phyloP scores from a whole-genome alignment of 768 basidiomycete species.

The Heimioporus sp. region DNA sequence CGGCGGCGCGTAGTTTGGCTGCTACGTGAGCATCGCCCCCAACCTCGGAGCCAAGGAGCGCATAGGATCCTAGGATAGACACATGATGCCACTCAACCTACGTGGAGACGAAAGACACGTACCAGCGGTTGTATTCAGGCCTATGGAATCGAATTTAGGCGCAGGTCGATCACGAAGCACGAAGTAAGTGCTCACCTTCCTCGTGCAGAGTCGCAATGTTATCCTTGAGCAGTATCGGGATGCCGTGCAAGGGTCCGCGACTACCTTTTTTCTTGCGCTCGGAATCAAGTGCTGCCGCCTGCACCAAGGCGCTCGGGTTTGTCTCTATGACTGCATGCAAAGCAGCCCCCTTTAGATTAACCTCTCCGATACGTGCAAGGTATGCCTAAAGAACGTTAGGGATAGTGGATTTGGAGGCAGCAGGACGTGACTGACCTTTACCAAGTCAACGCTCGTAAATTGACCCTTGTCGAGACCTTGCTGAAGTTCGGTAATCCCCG shows the following conservation, averaged over 20 bases:
- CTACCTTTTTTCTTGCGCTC: constrained; percentile 45
- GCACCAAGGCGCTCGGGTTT: constrained; percentile 51
- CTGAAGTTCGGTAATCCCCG: constrained; percentile 54
- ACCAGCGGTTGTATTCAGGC: constrained; percentile 42
- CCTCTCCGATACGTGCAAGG: constrained; percentile 63
- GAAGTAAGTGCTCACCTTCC: constrained; percentile 22
- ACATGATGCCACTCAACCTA: neutral
- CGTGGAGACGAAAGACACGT: neutral
- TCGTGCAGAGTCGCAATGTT: constrained; percentile 34
- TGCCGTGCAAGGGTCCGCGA: constrained; percentile 52
- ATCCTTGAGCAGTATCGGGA: constrained; percentile 57
- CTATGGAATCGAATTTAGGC: constrained; percentile 12
- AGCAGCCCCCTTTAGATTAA: constrained; percentile 55
- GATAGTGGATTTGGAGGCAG: neutral
- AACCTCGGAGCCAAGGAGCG: constrained; percentile 36
- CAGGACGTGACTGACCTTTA: constrained; percentile 42
- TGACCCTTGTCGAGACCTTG: constrained; percentile 46
- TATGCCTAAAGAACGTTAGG: constrained; percentile 46
- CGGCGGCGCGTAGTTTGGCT: constrained; percentile 30
- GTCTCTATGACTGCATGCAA: constrained; percentile 61
- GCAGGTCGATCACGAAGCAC: neutral
- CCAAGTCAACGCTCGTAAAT: constrained; percentile 62
- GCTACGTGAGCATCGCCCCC: constrained; percentile 33
- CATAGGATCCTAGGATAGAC: constrained; percentile 29
- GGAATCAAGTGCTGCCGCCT: constrained; percentile 49